Evolutionary conservation across 768 basidiomycete species (phyloP).

Genomic region (Kwoniella heveanensis): DNA sequence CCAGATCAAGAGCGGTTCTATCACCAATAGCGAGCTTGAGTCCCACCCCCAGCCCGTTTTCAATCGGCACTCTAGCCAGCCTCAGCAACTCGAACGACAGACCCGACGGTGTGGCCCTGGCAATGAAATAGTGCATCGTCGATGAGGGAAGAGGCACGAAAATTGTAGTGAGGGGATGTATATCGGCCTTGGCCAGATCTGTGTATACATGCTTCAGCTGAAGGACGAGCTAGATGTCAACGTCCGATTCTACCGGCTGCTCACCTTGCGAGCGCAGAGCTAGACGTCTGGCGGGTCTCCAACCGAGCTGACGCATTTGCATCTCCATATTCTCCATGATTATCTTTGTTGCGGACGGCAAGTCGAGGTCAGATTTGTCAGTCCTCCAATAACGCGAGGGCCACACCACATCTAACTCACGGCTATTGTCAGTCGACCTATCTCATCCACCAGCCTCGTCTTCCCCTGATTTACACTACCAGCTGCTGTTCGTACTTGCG

Average conservation of each 20-base stretch:
- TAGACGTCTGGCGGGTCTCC: constrained; percentile 70
- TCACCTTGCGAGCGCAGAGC: constrained; percentile 70
- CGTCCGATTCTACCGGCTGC: too few relatives aligned
- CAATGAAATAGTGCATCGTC: constrained; percentile 71
- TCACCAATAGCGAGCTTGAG: constrained; percentile 40
- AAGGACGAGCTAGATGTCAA: neutral
- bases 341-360: constrained; percentile 64
- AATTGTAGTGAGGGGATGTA: constrained; percentile 40
- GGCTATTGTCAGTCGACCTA: constrained; percentile 65
- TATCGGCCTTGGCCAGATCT: constrained; percentile 77
- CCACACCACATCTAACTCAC: constrained; percentile 60
- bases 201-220: constrained; percentile 7
- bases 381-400: neutral
- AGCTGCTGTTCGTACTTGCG: constrained; percentile 65
- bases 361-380: neutral
- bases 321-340: constrained; percentile 79
- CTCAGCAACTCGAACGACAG: constrained; percentile 82
- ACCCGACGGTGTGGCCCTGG: constrained; percentile 75
- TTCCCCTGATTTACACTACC: constrained; percentile 74
- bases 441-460: constrained; percentile 62
- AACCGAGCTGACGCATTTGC: constrained; percentile 78
- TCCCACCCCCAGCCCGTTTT: constrained; percentile 32
- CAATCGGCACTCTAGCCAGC: constrained; percentile 27
- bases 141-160: constrained; percentile 39
- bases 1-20: constrained; percentile 34